These are phyloP conservation scores for Penicillium sumatraense DNA, from an alignment of 2,329 filamentous ascomycete species.

Conservation along the genomic window DNA sequence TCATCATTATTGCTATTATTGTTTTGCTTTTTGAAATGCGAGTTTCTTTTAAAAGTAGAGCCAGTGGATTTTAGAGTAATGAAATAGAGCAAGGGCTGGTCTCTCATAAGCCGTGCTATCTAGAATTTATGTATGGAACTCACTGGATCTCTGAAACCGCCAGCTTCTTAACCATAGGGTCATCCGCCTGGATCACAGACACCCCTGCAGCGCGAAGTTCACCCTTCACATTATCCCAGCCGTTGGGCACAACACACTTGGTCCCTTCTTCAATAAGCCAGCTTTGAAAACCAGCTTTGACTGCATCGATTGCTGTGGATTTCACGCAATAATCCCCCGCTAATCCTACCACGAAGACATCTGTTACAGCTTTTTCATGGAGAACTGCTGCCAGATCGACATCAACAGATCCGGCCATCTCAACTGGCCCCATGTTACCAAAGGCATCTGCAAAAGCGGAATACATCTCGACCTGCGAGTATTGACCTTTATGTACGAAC, in stretches of 20 bases:
- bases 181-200: slow-evolving; percentile 61
- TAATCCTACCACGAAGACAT: slow-evolving; percentile 85
- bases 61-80: no score
- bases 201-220: slow-evolving; percentile 66
- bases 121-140: neutral
- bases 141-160: neutral
- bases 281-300: slow-evolving; percentile 73
- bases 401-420: slow-evolving; percentile 41
- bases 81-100: neutral
- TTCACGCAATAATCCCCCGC: slow-evolving; percentile 91
- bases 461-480: slow-evolving; percentile 85
- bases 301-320: slow-evolving; percentile 77
- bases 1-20: no score
- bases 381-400: slow-evolving; percentile 67
- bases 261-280: slow-evolving; percentile 80
- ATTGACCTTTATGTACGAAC: slow-evolving; percentile 77
- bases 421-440: slow-evolving; percentile 45
- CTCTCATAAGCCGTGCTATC: neutral
- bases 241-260: slow-evolving; percentile 67
- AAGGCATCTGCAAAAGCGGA: slow-evolving; percentile 88
- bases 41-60: no score
- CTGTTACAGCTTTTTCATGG: slow-evolving; percentile 63
- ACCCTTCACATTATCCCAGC: slow-evolving; percentile 61
- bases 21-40: no score
- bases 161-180: slow-evolving; percentile 61